Base-by-base conservation (phyloP, 768 basidiomycete genomes). In the Ephemerocybe angulata region DNA sequence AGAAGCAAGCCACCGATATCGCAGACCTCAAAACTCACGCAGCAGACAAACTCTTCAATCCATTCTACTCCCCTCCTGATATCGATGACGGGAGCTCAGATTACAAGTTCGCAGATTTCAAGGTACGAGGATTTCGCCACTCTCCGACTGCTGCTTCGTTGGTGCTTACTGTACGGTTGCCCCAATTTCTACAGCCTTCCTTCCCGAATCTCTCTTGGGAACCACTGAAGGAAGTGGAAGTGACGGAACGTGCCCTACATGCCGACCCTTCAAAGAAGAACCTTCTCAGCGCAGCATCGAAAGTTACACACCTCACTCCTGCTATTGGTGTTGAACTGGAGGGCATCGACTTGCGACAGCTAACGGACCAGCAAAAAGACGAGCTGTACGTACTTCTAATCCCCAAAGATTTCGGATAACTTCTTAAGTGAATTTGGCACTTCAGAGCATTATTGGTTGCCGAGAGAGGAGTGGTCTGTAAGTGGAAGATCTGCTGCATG, bases 391-490 rank as follows among this genome's bases (percentile, higher is more conserved):
- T 69, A 1, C 2, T 27, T 41, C 12, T 37, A 22, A 4, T 33
- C 25, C 19, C 47, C 21, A n/a, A n/a, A n/a, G n/a, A n/a, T n/a
- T 19, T 27, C 11, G 1, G 12, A 21, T 1, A 12, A 22, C 40
- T 46, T 27, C 6, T 33, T 51, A 53, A 52, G 62, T 40, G 61
- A 29, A 40, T 50, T 10, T 25, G 58, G 48, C 11, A n/a, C 2
- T 56, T 22, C 59, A 87, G 88, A 3, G 86, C 88, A 3, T 70
- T 92, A 15, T 76, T 93, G 33, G 78, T 86, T 44, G 89, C 85
- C 1, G 88, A 91, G 65, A 77, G 88, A 33, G 84, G 87, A 0
- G 88, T 88, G 28, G 86, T 90, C 17, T 88, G 86, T 88, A 61
- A 65, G 85, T 88, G 86, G 87, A 60, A 65, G 83, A 66, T 48